These are phyloP conservation scores for Zoysia japonica DNA, from an alignment of 176 grass and related monocot genomes.

Conservation along the genomic window DNA sequence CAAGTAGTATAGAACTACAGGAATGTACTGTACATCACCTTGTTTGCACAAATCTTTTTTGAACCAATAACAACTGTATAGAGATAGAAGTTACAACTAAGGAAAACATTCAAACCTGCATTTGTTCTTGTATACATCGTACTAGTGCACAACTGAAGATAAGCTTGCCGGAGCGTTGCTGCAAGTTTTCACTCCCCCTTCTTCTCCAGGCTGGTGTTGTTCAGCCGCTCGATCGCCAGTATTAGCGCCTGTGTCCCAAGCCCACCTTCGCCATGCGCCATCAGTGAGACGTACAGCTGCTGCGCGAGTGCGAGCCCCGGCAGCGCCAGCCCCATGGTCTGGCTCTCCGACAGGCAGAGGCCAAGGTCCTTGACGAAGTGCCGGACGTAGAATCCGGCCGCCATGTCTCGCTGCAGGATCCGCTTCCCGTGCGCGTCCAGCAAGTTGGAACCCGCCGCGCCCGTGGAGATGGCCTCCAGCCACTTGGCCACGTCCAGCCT, in stretches of 20 bases:
- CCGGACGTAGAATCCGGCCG: conserved; percentile 82
- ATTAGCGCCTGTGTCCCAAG: conserved; percentile 88
- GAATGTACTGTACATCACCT: neutral
- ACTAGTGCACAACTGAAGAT: conserved; percentile 5
- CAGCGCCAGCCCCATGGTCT: conserved; percentile 88
- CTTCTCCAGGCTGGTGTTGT: conserved; percentile 81
- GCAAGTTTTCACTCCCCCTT: conserved; percentile 21
- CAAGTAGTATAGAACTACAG: neutral
- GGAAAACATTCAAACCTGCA: neutral
- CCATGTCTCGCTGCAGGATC: conserved; percentile 91
- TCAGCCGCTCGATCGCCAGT: conserved; percentile 73
- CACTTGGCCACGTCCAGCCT: conserved; percentile 82
- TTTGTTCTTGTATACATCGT: neutral
- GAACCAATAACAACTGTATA: neutral
- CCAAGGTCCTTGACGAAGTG: conserved; percentile 98
- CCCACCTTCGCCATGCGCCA: conserved; percentile 78
- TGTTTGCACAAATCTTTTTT: conserved; percentile 31
- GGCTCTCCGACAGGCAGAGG: conserved; percentile 90
- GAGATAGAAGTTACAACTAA: neutral
- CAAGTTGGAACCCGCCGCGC: conserved; percentile 83
- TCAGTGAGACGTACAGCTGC: conserved; percentile 80
- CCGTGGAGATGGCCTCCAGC: conserved; percentile 92
- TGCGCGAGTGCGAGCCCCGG: conserved; percentile 86
- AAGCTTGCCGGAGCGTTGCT: neutral
- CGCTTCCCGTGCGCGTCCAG: conserved; percentile 79